Conservation (phyloP, 108 stramenopile genomes). For the Discostella stelligeroides region DNA sequence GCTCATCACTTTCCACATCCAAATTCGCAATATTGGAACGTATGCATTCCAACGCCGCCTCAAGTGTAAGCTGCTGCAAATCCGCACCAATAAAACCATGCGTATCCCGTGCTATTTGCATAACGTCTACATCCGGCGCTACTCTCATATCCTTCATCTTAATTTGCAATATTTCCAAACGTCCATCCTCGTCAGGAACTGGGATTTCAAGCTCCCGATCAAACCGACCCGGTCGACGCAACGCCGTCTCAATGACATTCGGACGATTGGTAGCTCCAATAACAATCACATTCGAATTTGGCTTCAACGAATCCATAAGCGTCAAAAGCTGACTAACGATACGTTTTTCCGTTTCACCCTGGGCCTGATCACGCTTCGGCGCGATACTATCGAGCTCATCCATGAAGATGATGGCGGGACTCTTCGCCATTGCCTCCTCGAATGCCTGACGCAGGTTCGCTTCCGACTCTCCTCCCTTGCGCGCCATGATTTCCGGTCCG, state of each 20-base stretch:
- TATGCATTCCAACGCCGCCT: conserved; percentile 92
- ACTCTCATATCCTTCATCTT: conserved; percentile 94
- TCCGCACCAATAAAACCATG: conserved; percentile 97
- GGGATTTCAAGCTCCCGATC: conserved; percentile 96
- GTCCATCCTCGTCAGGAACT: conserved; percentile 91
- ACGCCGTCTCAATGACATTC: conserved; percentile 90
- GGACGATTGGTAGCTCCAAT: conserved; percentile 97
- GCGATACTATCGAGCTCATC: conserved; percentile 99
- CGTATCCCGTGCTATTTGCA: conserved; percentile 78
- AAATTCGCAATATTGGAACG: conserved; percentile 83
- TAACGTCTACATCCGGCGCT: conserved; percentile 87
- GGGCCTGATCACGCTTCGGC: conserved; percentile 94
- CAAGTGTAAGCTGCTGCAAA: conserved; percentile 93
- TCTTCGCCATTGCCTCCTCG: conserved; percentile 91
- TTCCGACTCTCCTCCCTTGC: conserved; percentile 94
- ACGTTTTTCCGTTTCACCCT: conserved; percentile 93
- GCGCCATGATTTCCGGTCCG: conserved; percentile 97
- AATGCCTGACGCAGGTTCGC: conserved; percentile 88
- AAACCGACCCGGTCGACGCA: conserved; percentile 96
- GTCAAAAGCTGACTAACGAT: conserved; percentile 98
- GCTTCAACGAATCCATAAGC: conserved; percentile 94
- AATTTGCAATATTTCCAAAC: conserved; percentile 94
- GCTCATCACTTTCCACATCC: conserved; percentile 83
- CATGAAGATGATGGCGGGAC: conserved; percentile 96
- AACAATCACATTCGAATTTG: conserved; percentile 91